Evolutionary conservation across 2,329 filamentous ascomycete species (phyloP).

Genomic region (Alternaria brassicae): DNA sequence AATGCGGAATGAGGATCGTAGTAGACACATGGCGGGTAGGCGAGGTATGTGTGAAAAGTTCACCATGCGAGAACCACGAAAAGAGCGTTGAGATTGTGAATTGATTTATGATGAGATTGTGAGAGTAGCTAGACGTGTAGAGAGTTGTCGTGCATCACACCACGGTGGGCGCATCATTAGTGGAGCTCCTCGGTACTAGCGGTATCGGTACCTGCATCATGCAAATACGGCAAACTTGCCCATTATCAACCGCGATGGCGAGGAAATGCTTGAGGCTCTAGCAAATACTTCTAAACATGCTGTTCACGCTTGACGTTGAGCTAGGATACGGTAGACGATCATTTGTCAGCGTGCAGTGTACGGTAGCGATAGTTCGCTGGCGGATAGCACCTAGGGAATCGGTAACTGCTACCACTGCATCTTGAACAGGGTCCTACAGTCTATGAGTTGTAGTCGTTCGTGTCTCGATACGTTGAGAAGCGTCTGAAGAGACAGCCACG

Average conservation of each 20-base stretch:
- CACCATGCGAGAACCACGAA: conserved; percentile 28
- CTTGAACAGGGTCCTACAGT: not conserved
- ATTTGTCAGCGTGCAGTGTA: not conserved
- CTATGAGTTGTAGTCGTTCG: not conserved
- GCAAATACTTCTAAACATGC: not conserved
- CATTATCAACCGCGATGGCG: too few species aligned
- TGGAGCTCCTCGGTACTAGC: conserved; percentile 22
- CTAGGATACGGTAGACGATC: not conserved
- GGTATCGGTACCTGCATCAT: conserved; percentile 19
- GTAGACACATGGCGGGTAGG: conserved; percentile 39
- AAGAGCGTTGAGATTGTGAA: not conserved
- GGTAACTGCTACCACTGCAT: not conserved
- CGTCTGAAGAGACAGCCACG: not conserved
- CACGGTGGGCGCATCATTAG: conserved; percentile 37
- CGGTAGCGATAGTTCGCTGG: not conserved
- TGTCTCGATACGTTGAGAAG: not conserved
- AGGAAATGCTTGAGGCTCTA: not conserved
- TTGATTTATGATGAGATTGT: conserved; percentile 16
- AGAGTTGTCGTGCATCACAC: conserved; percentile 38
- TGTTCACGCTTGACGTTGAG: not conserved
- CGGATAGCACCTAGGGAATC: not conserved
- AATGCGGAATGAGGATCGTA: conserved; percentile 35
- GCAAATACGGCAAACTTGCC: conserved; percentile 28
- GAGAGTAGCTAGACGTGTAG: conserved; percentile 8
- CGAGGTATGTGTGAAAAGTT: conserved; percentile 11